Percentiles rank a stretch among this genome's conserved stretches.
Evolutionary conservation across 75 land plant species (phyloP).

Genomic region (Pseudotsuga menziesii): DNA sequence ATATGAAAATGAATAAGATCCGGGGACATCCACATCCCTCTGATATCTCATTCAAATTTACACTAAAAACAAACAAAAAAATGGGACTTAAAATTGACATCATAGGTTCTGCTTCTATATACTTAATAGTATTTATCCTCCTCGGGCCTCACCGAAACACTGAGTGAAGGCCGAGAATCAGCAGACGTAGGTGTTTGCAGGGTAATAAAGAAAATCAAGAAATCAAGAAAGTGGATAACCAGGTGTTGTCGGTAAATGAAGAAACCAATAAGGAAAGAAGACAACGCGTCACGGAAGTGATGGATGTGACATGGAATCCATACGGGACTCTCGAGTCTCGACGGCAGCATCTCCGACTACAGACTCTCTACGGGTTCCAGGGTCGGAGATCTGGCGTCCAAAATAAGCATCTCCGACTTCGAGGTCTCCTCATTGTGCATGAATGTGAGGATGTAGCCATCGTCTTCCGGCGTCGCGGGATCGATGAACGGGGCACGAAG

Average conservation of each 20-base stretch:
- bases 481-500: conserved; percentile 45
- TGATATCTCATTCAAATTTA: neutral
- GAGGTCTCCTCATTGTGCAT: conserved; percentile 63
- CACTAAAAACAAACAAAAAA: neutral
- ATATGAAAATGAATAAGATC: neutral
- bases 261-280: neutral
- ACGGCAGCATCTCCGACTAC: no score
- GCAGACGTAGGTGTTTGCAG: neutral
- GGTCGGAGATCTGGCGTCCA: conserved; percentile 48
- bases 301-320: conserved; percentile 86
- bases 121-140: no score
- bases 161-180: no score
- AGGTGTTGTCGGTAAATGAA: neutral
- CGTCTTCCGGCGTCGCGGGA: conserved; percentile 8
- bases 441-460: no score
- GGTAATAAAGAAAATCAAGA: neutral
- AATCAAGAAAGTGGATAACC: neutral
- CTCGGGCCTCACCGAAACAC: no score
- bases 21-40: conserved; percentile 9
- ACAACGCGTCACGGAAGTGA: conserved; percentile 20
- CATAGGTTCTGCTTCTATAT: neutral
- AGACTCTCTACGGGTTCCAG: conserved; percentile 52
- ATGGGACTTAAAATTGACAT: neutral
- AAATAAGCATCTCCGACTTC: conserved; percentile 69
- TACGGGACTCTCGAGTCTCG: conserved; percentile 85